These are phyloP conservation scores for Fusarium decemcellulare DNA, from an alignment of 2,329 filamentous ascomycete genomes.

Conservation along the genomic window DNA sequence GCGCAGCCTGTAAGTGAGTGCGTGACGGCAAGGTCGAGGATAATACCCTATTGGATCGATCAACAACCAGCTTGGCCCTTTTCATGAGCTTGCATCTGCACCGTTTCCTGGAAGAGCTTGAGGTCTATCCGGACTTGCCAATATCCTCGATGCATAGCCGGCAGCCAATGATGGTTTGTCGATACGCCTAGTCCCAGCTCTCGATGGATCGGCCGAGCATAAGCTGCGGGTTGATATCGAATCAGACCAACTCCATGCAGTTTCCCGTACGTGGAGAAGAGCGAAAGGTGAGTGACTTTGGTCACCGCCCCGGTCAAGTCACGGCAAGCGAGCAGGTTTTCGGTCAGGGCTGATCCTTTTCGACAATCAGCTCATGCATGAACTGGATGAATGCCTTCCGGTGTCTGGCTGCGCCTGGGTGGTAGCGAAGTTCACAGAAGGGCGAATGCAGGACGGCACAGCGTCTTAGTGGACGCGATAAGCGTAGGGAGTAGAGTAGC, in stretches of 20 bases:
- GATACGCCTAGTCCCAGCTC: constrained; percentile 26
- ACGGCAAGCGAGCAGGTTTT: constrained; percentile 37
- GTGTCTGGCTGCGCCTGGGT: constrained; percentile 29
- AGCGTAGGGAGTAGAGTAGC: constrained; percentile 15
- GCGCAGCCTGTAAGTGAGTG: constrained; percentile 31
- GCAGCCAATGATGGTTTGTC: constrained; percentile 24
- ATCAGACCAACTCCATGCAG: constrained; percentile 32
- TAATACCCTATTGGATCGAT: constrained; percentile 42
- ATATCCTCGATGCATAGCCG: constrained; percentile 19
- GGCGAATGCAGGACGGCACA: neutral
- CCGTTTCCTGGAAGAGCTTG: constrained; percentile 30
- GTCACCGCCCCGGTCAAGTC: constrained; percentile 39
- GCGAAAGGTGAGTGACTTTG: constrained; percentile 28
- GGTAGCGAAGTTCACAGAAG: constrained; percentile 12
- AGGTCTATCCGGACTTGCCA: constrained; percentile 38
- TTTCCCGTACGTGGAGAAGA: constrained; percentile 24
- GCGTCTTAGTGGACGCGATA: constrained; percentile 8
- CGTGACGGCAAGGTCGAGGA: constrained; percentile 37
- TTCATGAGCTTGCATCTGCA: constrained; percentile 35
- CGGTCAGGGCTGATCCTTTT: constrained; percentile 28
- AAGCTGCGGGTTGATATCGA: constrained; percentile 28
- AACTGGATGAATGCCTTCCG: constrained; percentile 36
- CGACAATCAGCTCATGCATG: constrained; percentile 47
- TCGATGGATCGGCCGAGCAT: constrained; percentile 35
- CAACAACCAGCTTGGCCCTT: constrained; percentile 33